Evolutionary conservation across 2,329 filamentous ascomycete genomes (phyloP), one percentile per base, ranked within the genome.

Genomic region (Knufia fluminis): DNA sequence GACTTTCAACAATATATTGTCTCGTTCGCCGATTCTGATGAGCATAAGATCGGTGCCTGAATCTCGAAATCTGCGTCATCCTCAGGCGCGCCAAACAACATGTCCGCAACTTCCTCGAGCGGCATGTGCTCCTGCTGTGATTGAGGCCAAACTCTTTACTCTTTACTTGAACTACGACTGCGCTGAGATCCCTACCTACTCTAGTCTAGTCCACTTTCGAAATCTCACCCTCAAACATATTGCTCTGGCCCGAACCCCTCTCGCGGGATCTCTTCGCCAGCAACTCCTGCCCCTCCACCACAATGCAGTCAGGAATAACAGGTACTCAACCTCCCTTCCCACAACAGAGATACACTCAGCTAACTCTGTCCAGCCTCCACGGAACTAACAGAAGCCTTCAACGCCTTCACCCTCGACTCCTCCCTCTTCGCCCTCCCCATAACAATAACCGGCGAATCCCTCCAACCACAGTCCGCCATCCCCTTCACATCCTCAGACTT

Each of bases 301-400:
- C 56, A 26, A 73, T 73, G 70, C 70, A 72, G 64, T 72, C 70
- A n/a, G 70, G 70, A 61, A 72, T 72, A 54, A 63, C 68, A 61
- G 69, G 70, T 71, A 63, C 46, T 54, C n/a, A n/a, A n/a, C n/a
- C 23, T 33, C 32, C 23, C 51, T 6, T 12, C 49, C 46, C 10
- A 4, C 36, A 4, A 33, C 28, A 47, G 47, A 12, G 36, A 42
- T 26, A 17, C 41, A 23, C 16, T 16, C 20, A 23, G 28, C 41
- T 48, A 20, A 49, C 14, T 26, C 40, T 39, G 14, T 35, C 32
- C 22, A 44, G 71, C 69, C 55, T 72, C 71, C 40, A 51, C 65
- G 45, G 69, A 71, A 56, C 67, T 74, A 31, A 70, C 71, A 45
- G 61, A 67, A 57, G 71, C 71, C 31, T 74, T 74, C 60, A 63